A percentile compares a stretch with the other conserved stretches of the same genome.
Evolutionary conservation across 148 eudicot genomes (phyloP).

Genomic region (Silene conica): DNA sequence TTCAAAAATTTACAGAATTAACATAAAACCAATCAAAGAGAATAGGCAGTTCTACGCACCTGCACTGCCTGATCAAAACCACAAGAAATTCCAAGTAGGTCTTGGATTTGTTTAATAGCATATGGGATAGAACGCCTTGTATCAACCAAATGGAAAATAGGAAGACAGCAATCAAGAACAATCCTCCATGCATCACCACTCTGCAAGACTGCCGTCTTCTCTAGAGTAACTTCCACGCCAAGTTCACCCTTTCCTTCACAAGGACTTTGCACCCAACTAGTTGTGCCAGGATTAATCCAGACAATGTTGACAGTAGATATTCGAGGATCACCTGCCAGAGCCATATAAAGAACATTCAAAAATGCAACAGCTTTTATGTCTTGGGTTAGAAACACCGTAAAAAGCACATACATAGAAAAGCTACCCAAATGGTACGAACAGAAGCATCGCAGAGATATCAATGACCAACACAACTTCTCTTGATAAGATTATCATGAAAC

Average conservation of each 20-base stretch:
- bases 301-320: slow-evolving; percentile 59
- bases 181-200: slow-evolving; percentile 93
- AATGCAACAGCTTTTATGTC: neutral
- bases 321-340: slow-evolving; percentile 72
- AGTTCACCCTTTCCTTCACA: slow-evolving; percentile 58
- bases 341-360: neutral
- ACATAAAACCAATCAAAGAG: neutral
- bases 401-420: neutral
- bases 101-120: slow-evolving; percentile 89
- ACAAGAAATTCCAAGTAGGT: slow-evolving; percentile 83
- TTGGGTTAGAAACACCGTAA: neutral
- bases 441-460: neutral
- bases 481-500: neutral
- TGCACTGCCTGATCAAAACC: slow-evolving; percentile 94
- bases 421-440: neutral
- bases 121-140: slow-evolving; percentile 71
- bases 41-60: slow-evolving; percentile 37
- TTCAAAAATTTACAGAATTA: neutral
- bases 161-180: slow-evolving; percentile 85
- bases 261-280: slow-evolving; percentile 58
- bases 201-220: slow-evolving; percentile 64
- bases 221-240: slow-evolving; percentile 73
- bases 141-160: slow-evolving; percentile 73
- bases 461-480: neutral
- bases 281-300: slow-evolving; percentile 77